Conservation (phyloP, 495 filamentous ascomycete genomes). For the Xylaria intraflava region DNA sequence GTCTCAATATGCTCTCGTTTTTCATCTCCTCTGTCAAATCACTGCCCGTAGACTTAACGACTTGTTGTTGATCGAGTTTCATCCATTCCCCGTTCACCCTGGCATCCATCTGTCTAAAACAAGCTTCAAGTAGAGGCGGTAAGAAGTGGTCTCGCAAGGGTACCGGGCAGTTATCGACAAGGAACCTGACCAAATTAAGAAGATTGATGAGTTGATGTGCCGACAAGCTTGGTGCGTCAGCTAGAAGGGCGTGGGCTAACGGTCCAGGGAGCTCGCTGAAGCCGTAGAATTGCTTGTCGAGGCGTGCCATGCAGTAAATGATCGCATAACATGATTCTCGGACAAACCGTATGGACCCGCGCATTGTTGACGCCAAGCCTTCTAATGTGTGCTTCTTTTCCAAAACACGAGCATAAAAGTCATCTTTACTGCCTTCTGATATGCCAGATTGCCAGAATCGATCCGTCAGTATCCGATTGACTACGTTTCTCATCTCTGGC, state of each 20-base stretch:
- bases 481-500: conserved; percentile 66
- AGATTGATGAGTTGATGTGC: conserved; percentile 89
- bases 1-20: conserved; percentile 90
- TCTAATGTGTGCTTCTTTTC: conserved; percentile 85
- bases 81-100: conserved; percentile 88
- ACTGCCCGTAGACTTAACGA: conserved; percentile 50
- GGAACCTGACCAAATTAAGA: conserved; percentile 73
- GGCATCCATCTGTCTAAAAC: conserved; percentile 78
- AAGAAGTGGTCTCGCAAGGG: conserved; percentile 71
- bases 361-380: conserved; percentile 86
- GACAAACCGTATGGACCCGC: conserved; percentile 79
- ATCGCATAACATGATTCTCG: conserved; percentile 91
- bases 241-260: conserved; percentile 75
- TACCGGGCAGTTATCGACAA: conserved; percentile 87
- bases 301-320: conserved; percentile 82
- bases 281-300: conserved; percentile 85
- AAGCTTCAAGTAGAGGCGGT: conserved; percentile 71
- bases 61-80: conserved; percentile 52
- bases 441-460: conserved; percentile 99
- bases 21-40: conserved; percentile 94
- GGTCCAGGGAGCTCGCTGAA: conserved; percentile 77
- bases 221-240: conserved; percentile 76
- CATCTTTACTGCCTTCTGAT: conserved; percentile 85
- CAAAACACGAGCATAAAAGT: conserved; percentile 88
- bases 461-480: conserved; percentile 81